phyloP scores from a whole-genome alignment of 192 early-diverging fungal genomes.

The Backusella circina region DNA sequence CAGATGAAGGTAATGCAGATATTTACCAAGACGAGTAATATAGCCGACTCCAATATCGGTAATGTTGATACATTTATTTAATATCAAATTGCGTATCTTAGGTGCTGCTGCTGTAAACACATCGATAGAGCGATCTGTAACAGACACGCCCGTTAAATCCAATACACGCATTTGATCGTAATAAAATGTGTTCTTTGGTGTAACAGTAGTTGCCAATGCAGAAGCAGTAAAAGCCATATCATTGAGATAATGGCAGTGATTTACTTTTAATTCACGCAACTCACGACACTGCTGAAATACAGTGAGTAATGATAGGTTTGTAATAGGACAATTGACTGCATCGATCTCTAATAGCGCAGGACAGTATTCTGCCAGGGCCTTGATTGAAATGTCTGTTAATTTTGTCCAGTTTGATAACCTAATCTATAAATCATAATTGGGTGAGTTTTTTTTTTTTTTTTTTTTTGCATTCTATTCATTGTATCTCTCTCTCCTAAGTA shows the following conservation, averaged over 20 bases:
- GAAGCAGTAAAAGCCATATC: conserved; percentile 40
- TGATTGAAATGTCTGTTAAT: conserved; percentile 43
- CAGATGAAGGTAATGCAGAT: conserved; percentile 55
- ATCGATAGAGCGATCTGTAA: conserved; percentile 45
- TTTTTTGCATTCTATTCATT: neutral
- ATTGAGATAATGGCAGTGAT: conserved; percentile 32
- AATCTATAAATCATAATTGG: conserved; percentile 33
- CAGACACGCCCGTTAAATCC: conserved; percentile 43
- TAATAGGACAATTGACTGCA: conserved; percentile 46
- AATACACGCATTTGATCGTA: conserved; percentile 51
- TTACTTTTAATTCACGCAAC: conserved; percentile 50
- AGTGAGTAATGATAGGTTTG: conserved; percentile 38
- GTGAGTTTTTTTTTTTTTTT: neutral
- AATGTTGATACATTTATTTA: conserved; percentile 51
- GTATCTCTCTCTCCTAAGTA: neutral
- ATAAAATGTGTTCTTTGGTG: neutral
- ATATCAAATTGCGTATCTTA: conserved; percentile 46
- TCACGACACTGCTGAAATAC: conserved; percentile 44
- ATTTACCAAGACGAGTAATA: conserved; percentile 46
- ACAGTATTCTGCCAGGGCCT: conserved; percentile 45
- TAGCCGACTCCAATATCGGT: conserved; percentile 42
- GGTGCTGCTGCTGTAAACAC: conserved; percentile 44
- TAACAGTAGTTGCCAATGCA: conserved; percentile 6
- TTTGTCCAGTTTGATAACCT: conserved; percentile 45
- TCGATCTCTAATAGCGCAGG: conserved; percentile 51